Evolutionary conservation across 202 grass and related monocot genomes (phyloP), one percentile per base, ranked within the genome.

Genomic region (Panicum hallii): DNA sequence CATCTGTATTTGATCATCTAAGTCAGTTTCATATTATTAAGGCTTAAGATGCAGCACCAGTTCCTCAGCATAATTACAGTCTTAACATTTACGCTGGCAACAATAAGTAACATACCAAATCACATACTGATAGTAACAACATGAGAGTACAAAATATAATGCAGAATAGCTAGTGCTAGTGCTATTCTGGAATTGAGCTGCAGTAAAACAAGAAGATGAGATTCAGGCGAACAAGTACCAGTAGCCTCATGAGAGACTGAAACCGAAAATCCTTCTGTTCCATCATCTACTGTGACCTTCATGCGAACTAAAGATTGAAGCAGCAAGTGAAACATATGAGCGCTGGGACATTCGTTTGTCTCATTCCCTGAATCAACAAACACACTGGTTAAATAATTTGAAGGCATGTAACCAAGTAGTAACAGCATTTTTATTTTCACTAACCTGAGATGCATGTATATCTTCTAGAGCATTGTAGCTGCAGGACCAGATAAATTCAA

Each of bases 401-500:
- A 9, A 83, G 50, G 68, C 41, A 44, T 68, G 23, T 41, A 15
- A 49, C 28, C 66, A 38, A 43, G n/a, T 69, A 55, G 12, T 46
- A 56, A 48, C 40, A 72, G 11, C 30, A 65, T 65, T 32, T 63
- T 66, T 63, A 72, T 30, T 63, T 45, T 22, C 40, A 72, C 78
- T 72, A 85, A 89, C 88, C 88, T 72, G 78, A 23, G 45, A 13
- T 46, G 55, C 23, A 4, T 3, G 6, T 49, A 57, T 45, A 23
- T 63, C 68, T 75, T 87, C 42, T 69, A 67, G 48, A 75, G 61
- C 44, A 70, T 26, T 80, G 80, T 71, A 63, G 69, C 89, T 90
- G 77, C 68, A 80, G 48, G 36, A 80, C 22, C n/a, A 86, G 23
- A 83, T 9, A 7, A 86, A 83, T 83, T 72, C 52, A 90, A 83